phyloP scores from a whole-genome alignment of 2,329 filamentous ascomycete genomes.

The Aspergillus brasiliensis region DNA sequence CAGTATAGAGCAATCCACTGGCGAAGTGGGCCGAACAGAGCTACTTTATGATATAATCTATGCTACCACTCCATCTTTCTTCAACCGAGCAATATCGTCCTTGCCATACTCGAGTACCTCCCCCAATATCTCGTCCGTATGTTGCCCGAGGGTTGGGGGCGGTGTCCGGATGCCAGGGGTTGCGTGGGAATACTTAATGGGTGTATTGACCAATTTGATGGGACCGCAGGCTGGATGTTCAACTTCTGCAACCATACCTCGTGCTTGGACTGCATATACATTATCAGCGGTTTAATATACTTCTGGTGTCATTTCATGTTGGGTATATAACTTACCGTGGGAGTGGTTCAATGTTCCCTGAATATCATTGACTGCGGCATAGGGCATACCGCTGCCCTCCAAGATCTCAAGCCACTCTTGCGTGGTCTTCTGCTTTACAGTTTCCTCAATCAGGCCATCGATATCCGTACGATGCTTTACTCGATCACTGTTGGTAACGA shows the following conservation, averaged over 20 bases:
- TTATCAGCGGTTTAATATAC: constrained; percentile 1
- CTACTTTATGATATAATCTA: constrained; percentile 30
- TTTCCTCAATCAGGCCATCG: constrained; percentile 74
- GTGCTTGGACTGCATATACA: constrained; percentile 58
- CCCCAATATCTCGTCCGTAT: constrained; percentile 75
- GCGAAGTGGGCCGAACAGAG: not conserved
- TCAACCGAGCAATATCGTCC: constrained; percentile 63
- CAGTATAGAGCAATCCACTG: not conserved
- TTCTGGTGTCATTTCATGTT: not conserved
- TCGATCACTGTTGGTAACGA: constrained; percentile 60
- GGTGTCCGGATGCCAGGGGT: constrained; percentile 73
- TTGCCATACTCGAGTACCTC: constrained; percentile 63
- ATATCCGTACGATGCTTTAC: constrained; percentile 72
- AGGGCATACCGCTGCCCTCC: constrained; percentile 91
- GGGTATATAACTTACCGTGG: constrained; percentile 64
- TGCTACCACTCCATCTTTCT: constrained; percentile 66
- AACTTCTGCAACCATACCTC: constrained; percentile 87
- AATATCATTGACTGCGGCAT: constrained; percentile 91
- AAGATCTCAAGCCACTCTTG: constrained; percentile 83
- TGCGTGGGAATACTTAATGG: constrained; percentile 88
- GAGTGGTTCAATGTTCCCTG: constrained; percentile 79
- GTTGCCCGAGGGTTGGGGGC: constrained; percentile 83
- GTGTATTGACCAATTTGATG: constrained; percentile 89
- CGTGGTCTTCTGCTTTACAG: constrained; percentile 77
- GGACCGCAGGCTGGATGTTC: constrained; percentile 81